Percentiles rank a stretch among this genome's conserved stretches.
Conservation (phyloP, 306 rosid species). For the Prunus mira region DNA sequence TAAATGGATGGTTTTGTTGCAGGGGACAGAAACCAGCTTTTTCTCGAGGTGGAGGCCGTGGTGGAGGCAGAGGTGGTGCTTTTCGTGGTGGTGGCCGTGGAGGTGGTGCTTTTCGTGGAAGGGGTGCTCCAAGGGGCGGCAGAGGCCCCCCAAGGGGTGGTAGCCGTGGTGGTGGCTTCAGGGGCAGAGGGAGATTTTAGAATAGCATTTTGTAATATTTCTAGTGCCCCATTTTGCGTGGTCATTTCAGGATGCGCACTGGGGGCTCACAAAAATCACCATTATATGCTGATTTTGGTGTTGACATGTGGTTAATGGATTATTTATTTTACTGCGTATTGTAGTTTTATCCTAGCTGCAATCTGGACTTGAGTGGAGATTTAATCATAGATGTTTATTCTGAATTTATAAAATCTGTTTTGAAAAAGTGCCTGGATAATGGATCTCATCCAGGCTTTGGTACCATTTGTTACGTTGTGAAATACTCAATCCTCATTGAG, state of each 20-base stretch:
- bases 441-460: no score
- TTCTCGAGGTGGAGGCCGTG: conserved; percentile 54
- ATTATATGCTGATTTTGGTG: conserved; percentile 16
- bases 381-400: not conserved
- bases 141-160: conserved; percentile 75
- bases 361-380: not conserved
- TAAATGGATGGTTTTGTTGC: conserved; percentile 28
- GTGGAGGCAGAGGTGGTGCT: conserved; percentile 42
- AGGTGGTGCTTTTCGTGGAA: conserved; percentile 72
- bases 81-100: conserved; percentile 53
- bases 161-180: conserved; percentile 71
- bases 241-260: conserved; percentile 19
- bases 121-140: conserved; percentile 83
- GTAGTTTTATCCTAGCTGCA: conserved; percentile 4
- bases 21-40: conserved; percentile 63
- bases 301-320: conserved; percentile 21
- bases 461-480: no score
- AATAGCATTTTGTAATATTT: conserved; percentile 25
- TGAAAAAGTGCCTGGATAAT: not conserved
- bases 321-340: conserved; percentile 21
- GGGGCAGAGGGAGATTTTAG: conserved; percentile 88
- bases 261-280: conserved; percentile 8
- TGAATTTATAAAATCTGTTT: not conserved
- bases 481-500: no score
- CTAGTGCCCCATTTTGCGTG: conserved; percentile 26